Percentiles rank a stretch among this genome's conserved stretches.
Evolutionary conservation across 1,139 yeast genomes (phyloP).

Genomic region (Scheffersomyces quercinus): DNA sequence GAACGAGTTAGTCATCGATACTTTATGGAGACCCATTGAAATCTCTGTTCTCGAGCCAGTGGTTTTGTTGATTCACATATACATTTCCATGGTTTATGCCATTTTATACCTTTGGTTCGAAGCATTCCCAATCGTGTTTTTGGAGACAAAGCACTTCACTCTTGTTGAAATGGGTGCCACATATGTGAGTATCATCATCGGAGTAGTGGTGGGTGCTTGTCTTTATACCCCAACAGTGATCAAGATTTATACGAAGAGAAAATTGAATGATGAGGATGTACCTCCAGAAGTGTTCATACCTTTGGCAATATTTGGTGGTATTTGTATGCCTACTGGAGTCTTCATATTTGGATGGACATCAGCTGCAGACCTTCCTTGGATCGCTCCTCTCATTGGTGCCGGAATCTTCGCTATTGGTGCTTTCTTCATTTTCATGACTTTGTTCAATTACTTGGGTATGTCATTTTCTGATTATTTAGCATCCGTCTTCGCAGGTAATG

Average conservation of each 20-base stretch:
- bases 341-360: conserved; percentile 56
- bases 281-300: conserved; percentile 46
- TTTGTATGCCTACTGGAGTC: conserved; percentile 44
- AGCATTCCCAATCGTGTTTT: conserved; percentile 59
- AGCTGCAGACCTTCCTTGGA: conserved; percentile 40
- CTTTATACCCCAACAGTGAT: conserved; percentile 24
- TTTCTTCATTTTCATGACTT: conserved; percentile 43
- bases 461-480: conserved; percentile 48
- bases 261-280: conserved; percentile 22
- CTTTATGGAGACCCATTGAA: conserved; percentile 52
- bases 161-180: conserved; percentile 49
- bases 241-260: conserved; percentile 23
- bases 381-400: conserved; percentile 45
- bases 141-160: conserved; percentile 46
- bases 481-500: conserved; percentile 61
- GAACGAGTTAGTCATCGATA: conserved; percentile 30
- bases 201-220: conserved; percentile 32
- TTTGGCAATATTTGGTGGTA: conserved; percentile 43
- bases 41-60: conserved; percentile 46
- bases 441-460: conserved; percentile 35
- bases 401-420: conserved; percentile 37
- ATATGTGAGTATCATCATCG: conserved; percentile 46
- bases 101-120: conserved; percentile 60
- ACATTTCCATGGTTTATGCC: conserved; percentile 55
- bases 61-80: conserved; percentile 47